Evolutionary conservation across 2,329 filamentous ascomycete genomes (phyloP), one percentile per base, ranked within the genome.

Genomic region (Paecilomyces sp.): DNA sequence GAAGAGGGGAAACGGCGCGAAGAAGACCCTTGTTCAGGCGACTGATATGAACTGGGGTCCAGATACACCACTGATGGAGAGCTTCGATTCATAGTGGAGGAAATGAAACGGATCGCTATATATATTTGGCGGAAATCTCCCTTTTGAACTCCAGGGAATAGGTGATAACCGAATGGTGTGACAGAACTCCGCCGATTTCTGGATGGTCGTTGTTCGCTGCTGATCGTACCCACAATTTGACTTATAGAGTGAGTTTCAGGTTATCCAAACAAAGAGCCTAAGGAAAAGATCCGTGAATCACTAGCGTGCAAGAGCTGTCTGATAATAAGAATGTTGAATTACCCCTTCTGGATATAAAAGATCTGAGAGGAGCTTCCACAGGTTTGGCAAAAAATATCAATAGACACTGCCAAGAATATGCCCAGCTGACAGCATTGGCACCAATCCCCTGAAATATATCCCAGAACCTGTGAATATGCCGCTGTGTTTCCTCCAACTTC

Each of bases 51-150:
- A n/a, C 30, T 33, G 1, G 61, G 57, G 18, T 63, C 62, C 15
- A 67, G 56, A 50, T 66, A 63, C 22, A 67, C 61, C 25, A 66
- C 24, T 3, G 65, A 64, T 6, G 24, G 24, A 4, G 31, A 13
- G 11, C 60, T 57, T 33, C 65, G 61, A 58, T 58, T 62, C 65
- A 66, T 66, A 7, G 5, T 60, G 30, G 8, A 11, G 13, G n/a
- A 22, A 47, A 47, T n/a, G n/a, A 15, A 15, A 33, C n/a, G 11
- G 18, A 55, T 11, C 18, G 31, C 3, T 2, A 2, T 53, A 30
- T 25, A 53, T 8, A 13, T 24, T 30, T 51, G 13, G 11, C 13
- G 25, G 51, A 53, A n/a, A 9, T 13, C 4, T 30, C 51, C 25
- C 41, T 18, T 47, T 18, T 22, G n/a, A 33, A 15, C 41, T 22